Evolutionary conservation across 1,284 basidiomycete species (phyloP).

Genomic region (Ustilago cynodontis): DNA sequence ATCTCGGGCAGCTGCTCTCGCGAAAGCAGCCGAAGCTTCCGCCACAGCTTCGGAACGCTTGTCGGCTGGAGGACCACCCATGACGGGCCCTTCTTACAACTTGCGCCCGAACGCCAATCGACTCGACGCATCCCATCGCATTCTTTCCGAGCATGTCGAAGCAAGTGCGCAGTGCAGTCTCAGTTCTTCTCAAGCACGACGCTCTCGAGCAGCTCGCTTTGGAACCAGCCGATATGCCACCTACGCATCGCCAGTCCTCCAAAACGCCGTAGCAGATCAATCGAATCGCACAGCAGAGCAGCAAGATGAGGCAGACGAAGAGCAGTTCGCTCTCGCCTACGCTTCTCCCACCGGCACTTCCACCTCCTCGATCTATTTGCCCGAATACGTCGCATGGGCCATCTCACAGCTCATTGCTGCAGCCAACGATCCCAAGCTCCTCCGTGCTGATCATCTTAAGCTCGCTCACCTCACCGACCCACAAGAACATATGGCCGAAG

Average conservation of each 20-base stretch:
- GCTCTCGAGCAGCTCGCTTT: slow-evolving; percentile 45
- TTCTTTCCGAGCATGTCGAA: slow-evolving; percentile 20
- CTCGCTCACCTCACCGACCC: slow-evolving; percentile 42
- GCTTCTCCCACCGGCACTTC: slow-evolving; percentile 38
- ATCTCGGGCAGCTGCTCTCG: slow-evolving; percentile 40
- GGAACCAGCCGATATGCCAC: slow-evolving; percentile 32
- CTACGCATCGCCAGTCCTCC: slow-evolving; percentile 8
- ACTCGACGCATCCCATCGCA: slow-evolving; percentile 1
- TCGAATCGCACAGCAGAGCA: not conserved
- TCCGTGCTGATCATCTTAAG: slow-evolving; percentile 41
- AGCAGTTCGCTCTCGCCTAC: slow-evolving; percentile 24
- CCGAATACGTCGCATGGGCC: slow-evolving; percentile 49
- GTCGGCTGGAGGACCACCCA: slow-evolving; percentile 20
- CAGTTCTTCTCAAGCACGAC: slow-evolving; percentile 45
- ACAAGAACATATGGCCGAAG: slow-evolving; percentile 35
- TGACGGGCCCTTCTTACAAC: slow-evolving; percentile 25
- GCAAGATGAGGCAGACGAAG: slow-evolving; percentile 25
- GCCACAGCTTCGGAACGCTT: slow-evolving; percentile 30
- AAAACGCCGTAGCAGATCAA: not conserved
- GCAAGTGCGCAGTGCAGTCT: slow-evolving; percentile 22
- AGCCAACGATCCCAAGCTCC: slow-evolving; percentile 39
- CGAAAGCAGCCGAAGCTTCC: slow-evolving; percentile 47
- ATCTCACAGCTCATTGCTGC: slow-evolving; percentile 46
- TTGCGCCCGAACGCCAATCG: slow-evolving; percentile 21
- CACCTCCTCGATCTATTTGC: slow-evolving; percentile 38